These are phyloP conservation scores for Tranzscheliella williamsii DNA, from an alignment of 1,284 basidiomycete genomes.

Conservation along the genomic window DNA sequence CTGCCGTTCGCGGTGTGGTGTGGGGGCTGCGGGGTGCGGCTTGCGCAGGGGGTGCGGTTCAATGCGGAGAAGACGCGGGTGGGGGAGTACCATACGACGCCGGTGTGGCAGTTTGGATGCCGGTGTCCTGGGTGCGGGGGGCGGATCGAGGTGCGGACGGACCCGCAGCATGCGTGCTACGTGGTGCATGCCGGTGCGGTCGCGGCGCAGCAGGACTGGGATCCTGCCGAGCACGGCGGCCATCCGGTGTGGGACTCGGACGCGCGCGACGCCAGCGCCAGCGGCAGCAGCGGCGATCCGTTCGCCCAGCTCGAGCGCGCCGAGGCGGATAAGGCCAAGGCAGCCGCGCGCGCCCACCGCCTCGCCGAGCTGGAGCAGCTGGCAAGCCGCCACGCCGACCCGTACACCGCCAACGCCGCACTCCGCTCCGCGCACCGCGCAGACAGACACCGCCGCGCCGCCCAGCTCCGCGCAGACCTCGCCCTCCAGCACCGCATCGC, in stretches of 20 bases:
- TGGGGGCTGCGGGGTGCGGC: conserved; percentile 55
- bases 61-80: conserved; percentile 98
- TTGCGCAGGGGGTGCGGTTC: conserved; percentile 68
- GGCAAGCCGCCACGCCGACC: too few relatives aligned
- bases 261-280: conserved; percentile 69
- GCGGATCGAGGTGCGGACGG: conserved; percentile 96
- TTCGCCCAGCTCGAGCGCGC: conserved; percentile 86
- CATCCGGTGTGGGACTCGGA: conserved; percentile 77
- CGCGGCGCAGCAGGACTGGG: conserved; percentile 91
- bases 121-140: conserved; percentile 92
- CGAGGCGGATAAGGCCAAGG: conserved; percentile 74
- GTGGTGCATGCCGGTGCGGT: conserved; percentile 86
- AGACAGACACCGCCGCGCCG: too few relatives aligned
- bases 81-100: conserved; percentile 91
- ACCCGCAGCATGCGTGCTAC: conserved; percentile 94
- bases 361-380: too few relatives aligned
- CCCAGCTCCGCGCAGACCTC: too few relatives aligned
- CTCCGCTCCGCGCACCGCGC: too few relatives aligned
- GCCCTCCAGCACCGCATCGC: too few relatives aligned
- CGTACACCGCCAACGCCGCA: too few relatives aligned
- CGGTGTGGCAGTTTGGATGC: conserved; percentile 91
- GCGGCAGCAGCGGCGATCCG: conserved; percentile 72
- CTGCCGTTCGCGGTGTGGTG: conserved; percentile 98
- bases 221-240: conserved; percentile 91
- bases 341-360: too few relatives aligned